These are phyloP conservation scores for Talaromyces sp. DNA, from an alignment of 2,329 filamentous ascomycete genomes.

Conservation along the genomic window DNA sequence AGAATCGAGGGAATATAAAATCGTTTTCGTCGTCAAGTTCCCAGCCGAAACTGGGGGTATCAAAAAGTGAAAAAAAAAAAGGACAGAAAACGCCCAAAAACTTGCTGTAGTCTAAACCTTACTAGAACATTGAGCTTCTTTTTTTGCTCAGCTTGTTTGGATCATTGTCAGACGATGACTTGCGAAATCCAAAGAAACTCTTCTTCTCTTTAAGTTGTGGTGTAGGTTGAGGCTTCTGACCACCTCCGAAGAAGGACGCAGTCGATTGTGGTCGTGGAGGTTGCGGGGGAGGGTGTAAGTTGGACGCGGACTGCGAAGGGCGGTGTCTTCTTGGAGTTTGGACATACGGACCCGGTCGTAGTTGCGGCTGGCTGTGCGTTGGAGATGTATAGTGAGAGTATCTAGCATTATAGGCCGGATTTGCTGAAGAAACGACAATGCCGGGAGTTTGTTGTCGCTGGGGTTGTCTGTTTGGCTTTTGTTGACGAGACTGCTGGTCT, in stretches of 20 bases:
- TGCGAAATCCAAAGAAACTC: constrained; percentile 41
- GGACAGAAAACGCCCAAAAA: not conserved
- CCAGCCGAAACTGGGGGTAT: not conserved
- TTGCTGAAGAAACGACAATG: constrained; percentile 5
- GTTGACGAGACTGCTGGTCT: constrained; percentile 27
- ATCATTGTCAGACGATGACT: constrained; percentile 26
- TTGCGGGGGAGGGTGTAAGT: constrained; percentile 10
- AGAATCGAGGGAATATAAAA: not conserved
- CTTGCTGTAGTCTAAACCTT: no score
- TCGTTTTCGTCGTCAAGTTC: not conserved
- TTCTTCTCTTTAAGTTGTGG: constrained; percentile 33
- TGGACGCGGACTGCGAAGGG: constrained; percentile 1
- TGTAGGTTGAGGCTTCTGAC: constrained; percentile 7
- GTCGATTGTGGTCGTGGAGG: constrained; percentile 17
- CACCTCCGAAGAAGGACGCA: not conserved
- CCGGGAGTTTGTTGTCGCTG: constrained; percentile 3
- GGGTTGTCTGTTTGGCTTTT: constrained; percentile 11
- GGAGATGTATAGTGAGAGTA: constrained; percentile 15
- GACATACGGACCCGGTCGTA: constrained; percentile 5
- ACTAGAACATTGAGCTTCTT: constrained; percentile 42
- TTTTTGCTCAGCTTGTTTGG: constrained; percentile 37
- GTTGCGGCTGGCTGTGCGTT: constrained; percentile 16
- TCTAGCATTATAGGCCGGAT: constrained; percentile 4
- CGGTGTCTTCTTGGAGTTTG: constrained; percentile 1
- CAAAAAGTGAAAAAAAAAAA: not conserved